These are phyloP conservation scores for Pythium insidiosum DNA, from an alignment of 352 stramenopile species.

Conservation along the genomic window DNA sequence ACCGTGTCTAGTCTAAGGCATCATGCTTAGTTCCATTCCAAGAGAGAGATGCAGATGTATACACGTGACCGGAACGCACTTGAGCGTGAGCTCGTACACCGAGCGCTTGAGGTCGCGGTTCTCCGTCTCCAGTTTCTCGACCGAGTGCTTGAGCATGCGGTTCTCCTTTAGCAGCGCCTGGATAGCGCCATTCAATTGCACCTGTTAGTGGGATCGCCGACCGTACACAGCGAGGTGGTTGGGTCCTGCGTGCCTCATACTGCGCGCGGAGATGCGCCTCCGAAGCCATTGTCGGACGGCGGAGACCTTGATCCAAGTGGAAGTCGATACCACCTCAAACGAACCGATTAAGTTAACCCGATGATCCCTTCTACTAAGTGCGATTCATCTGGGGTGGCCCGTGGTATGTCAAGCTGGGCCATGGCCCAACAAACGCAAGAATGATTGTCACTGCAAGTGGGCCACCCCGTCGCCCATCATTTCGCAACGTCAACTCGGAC, in stretches of 20 bases:
- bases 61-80: conserved; percentile 24
- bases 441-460: no score
- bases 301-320: no score
- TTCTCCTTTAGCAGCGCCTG: conserved; percentile 80
- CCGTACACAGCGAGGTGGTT: not conserved
- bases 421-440: not conserved
- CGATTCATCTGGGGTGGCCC: no score
- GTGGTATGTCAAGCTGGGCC: not conserved
- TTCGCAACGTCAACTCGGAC: no score
- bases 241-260: conserved; percentile 48
- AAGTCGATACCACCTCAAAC: no score
- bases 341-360: no score
- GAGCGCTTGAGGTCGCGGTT: conserved; percentile 88
- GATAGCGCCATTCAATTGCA: not conserved
- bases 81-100: conserved; percentile 87
- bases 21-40: conserved; percentile 6
- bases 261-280: conserved; percentile 74
- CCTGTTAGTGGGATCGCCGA: not conserved
- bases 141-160: conserved; percentile 70
- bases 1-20: conserved; percentile 56
- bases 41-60: not conserved
- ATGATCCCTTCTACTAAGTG: no score
- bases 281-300: conserved; percentile 47
- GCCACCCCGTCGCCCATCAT: no score
- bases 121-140: conserved; percentile 81